Base-by-base conservation (phyloP, 2,329 filamentous ascomycete species). In the Venturia aucupariae region DNA sequence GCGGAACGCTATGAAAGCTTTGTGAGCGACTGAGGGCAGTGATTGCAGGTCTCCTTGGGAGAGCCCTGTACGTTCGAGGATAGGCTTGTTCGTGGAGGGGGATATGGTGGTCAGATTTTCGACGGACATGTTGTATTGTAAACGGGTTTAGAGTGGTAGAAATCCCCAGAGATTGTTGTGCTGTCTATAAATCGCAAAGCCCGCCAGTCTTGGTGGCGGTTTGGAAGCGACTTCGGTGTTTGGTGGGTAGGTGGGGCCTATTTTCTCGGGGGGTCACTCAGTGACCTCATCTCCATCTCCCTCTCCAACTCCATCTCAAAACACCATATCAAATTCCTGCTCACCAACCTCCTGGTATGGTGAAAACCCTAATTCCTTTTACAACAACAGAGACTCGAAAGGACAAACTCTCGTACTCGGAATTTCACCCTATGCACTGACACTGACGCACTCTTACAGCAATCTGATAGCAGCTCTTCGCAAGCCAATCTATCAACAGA, bases 81-180 rank as follows among this genome's bases (percentile, higher is more conserved):
- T 85, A 65, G 89, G 82, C 79, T 92, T 86, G 77, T 94, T 93
- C 69, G 92, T 97, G 68, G 85, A 88, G 65, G 93, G 93, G 3
- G 93, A 97, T 76, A 97, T 92, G 68, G 93, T 97, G 39, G 80
- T 86, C 70, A 88, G 80, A 46, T 78, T 83, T 74, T 86, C 84
- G 48, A 78, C 71, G 48, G 80, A 79, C 82, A 85, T 81, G 68
- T 51, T 75, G 51, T n/a, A n/a, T n/a, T n/a, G n/a, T n/a, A 15
- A n/a, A 7, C n/a, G 71, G 62, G 60, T 39, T 4, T n/a, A 15
- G 46, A 6, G 10, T 8, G 5, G 3, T 27, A 15, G 22, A n/a
- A 8, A 27, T 4, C 27, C 10, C 8, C 27, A 13, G 46, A 4
- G 15, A 51, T 51, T 4, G 11, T 46, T 22, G 6, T 46, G 44